A percentile compares a stretch with the other conserved stretches of the same genome.
Conservation (phyloP, 192 early-diverging fungal genomes). For the Diversispora epigaea region DNA sequence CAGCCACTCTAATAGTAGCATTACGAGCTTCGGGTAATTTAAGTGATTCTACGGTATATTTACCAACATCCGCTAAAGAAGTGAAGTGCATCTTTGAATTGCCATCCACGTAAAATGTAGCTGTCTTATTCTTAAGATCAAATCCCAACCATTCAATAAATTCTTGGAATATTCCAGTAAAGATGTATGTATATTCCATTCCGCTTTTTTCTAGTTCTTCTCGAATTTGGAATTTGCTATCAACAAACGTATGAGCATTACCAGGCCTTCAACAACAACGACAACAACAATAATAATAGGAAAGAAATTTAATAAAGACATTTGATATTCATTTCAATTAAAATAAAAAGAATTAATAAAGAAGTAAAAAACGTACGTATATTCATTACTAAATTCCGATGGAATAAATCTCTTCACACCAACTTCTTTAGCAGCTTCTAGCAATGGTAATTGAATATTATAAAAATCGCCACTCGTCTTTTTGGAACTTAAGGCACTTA, state of each 20-base stretch:
- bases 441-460: neutral
- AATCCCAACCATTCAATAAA: neutral
- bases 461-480: neutral
- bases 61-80: conserved; percentile 4
- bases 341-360: too few species aligned
- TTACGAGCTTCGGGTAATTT: conserved; percentile 2
- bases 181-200: conserved; percentile 9
- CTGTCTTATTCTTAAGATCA: conserved; percentile 19
- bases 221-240: neutral
- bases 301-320: too few species aligned
- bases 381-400: conserved; percentile 11
- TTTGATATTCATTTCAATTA: too few species aligned
- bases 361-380: too few species aligned
- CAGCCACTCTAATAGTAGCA: neutral
- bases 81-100: neutral
- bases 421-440: conserved; percentile 18
- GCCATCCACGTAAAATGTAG: neutral
- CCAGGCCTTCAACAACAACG: neutral
- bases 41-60: neutral
- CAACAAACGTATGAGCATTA: neutral
- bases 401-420: conserved; percentile 30
- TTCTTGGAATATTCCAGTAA: neutral
- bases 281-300: neutral
- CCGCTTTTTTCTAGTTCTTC: conserved; percentile 23
- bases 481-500: neutral